Evolutionary conservation across 305 asterid species (phyloP).

Genomic region (Solanum hybrid): DNA sequence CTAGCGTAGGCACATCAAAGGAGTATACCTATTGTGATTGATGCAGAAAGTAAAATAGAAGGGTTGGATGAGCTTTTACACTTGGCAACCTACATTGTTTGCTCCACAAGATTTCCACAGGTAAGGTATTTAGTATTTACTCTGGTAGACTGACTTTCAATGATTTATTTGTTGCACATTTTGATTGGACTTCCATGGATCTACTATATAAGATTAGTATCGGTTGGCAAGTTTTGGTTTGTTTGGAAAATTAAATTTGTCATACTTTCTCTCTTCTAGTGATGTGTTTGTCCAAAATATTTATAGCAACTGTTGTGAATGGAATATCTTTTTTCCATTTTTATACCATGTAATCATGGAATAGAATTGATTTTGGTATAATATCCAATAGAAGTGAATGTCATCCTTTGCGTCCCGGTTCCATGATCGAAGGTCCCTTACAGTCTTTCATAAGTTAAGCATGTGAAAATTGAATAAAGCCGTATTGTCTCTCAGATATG

Average conservation of each 20-base stretch:
- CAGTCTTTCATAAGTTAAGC: neutral
- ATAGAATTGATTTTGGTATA: neutral
- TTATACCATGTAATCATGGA: neutral
- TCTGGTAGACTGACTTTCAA: neutral
- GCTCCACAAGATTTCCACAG: constrained; percentile 49
- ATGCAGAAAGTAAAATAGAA: constrained; percentile 75
- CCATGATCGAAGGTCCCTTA: neutral
- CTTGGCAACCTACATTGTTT: constrained; percentile 51
- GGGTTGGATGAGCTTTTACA: constrained; percentile 73
- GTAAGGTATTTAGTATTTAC: neutral
- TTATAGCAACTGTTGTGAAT: too few relatives aligned
- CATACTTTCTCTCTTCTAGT: neutral
- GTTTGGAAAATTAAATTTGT: neutral
- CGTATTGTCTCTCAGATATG: constrained; percentile 26
- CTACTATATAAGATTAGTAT: neutral
- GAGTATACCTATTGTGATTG: constrained; percentile 73
- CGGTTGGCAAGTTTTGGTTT: neutral
- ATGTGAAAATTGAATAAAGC: neutral
- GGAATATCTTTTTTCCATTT: neutral
- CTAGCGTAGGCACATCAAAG: constrained; percentile 83
- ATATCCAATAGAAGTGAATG: neutral
- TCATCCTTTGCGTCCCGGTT: neutral
- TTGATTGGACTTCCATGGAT: neutral
- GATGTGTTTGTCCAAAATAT: too few relatives aligned
- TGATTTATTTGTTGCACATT: neutral